These are phyloP conservation scores for Pisolithus albus DNA, from an alignment of 768 basidiomycete species.

Conservation along the genomic window DNA sequence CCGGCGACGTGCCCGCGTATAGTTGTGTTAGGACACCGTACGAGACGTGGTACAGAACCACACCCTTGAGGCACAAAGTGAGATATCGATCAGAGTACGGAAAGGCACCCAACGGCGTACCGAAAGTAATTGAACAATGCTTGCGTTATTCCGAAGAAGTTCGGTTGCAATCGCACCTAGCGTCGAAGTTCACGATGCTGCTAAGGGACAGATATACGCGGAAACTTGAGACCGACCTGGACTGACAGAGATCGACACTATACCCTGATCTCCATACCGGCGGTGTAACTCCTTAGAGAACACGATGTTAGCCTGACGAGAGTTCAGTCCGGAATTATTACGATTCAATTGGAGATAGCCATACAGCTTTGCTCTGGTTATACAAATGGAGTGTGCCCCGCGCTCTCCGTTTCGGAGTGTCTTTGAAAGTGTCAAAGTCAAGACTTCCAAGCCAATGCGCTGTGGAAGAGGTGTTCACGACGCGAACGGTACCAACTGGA, in stretches of 20 bases:
- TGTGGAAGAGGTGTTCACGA: constrained; percentile 25
- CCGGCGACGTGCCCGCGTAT: constrained; percentile 41
- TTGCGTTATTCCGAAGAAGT: constrained; percentile 10
- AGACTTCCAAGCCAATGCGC: constrained; percentile 15
- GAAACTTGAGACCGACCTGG: constrained; percentile 26
- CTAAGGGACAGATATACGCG: no score
- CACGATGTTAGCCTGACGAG: constrained; percentile 36
- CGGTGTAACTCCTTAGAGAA: constrained; percentile 37
- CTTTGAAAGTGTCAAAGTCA: constrained; percentile 34
- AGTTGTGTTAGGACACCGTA: constrained; percentile 44
- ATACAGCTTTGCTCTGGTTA: constrained; percentile 27
- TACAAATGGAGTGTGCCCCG: constrained; percentile 21
- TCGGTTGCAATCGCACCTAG: constrained; percentile 18
- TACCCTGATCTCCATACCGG: constrained; percentile 38
- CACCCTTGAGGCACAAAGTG: constrained; percentile 1
- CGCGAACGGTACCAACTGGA: constrained; percentile 21
- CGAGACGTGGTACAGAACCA: constrained; percentile 23
- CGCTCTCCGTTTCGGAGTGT: constrained; percentile 30
- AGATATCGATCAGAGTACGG: not conserved
- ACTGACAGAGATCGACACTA: constrained; percentile 37
- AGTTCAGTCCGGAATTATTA: not conserved
- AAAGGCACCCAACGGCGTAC: constrained; percentile 5
- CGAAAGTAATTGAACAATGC: not conserved
- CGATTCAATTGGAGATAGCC: not conserved
- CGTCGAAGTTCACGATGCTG: not conserved